Conservation (phyloP, 768 basidiomycete species). For the Guyanaporus albipodus region DNA sequence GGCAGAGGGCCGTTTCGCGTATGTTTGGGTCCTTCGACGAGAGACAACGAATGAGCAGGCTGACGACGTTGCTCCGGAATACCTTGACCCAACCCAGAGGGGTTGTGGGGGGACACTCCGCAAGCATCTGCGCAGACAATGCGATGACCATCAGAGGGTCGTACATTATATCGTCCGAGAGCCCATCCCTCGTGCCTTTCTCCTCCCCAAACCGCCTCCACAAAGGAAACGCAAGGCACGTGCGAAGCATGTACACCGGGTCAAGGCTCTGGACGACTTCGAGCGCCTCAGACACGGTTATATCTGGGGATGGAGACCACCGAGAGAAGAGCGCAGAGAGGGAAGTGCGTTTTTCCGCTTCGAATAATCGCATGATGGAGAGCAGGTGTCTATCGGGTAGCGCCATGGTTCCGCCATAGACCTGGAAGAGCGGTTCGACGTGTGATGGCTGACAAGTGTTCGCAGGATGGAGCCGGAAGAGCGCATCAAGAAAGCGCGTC, state of each 20-base stretch:
- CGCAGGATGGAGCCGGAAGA: constrained; percentile 73
- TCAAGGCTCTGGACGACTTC: constrained; percentile 73
- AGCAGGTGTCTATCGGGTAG: constrained; percentile 62
- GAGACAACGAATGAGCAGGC: constrained; percentile 67
- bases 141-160: constrained; percentile 77
- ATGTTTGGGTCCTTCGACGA: constrained; percentile 61
- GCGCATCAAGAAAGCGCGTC: constrained; percentile 51
- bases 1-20: constrained; percentile 56
- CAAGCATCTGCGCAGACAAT: constrained; percentile 63
- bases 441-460: constrained; percentile 87
- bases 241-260: constrained; percentile 60
- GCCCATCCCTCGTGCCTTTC: constrained; percentile 15
- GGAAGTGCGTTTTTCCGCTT: constrained; percentile 62
- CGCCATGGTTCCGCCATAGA: constrained; percentile 76
- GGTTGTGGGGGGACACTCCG: constrained; percentile 51
- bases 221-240: constrained; percentile 66
- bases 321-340: constrained; percentile 55
- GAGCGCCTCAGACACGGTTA: constrained; percentile 44
- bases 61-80: constrained; percentile 74
- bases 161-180: constrained; percentile 49
- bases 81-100: constrained; percentile 78
- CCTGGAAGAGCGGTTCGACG: constrained; percentile 65
- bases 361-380: constrained; percentile 76
- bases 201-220: constrained; percentile 52
- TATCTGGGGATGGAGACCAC: constrained; percentile 57